These are phyloP conservation scores for Picea mariana DNA, from an alignment of 83 land plant genomes.

Conservation along the genomic window DNA sequence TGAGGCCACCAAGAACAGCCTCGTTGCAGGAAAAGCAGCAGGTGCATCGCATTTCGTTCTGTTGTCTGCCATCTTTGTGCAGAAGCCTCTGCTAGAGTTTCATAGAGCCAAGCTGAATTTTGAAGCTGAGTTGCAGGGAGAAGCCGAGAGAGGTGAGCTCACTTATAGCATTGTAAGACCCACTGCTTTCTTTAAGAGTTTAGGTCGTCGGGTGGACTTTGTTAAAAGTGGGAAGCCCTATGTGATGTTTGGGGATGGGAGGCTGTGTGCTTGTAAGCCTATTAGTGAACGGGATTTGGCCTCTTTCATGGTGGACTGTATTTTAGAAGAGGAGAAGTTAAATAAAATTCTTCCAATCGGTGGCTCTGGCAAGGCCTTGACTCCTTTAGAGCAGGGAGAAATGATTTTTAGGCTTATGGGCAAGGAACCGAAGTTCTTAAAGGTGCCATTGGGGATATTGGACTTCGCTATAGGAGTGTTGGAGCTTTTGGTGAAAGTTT, in stretches of 20 bases:
- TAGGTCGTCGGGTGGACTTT: conserved; percentile 89
- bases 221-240: conserved; percentile 94
- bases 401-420: conserved; percentile 77
- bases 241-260: conserved; percentile 97
- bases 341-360: conserved; percentile 85
- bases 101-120: too few species aligned
- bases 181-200: conserved; percentile 97
- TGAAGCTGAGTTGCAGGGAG: conserved; percentile 23
- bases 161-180: conserved; percentile 96
- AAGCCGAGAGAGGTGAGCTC: conserved; percentile 31
- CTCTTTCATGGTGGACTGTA: conserved; percentile 90
- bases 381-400: conserved; percentile 94
- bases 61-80: too few species aligned
- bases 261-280: conserved; percentile 93
- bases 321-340: conserved; percentile 57
- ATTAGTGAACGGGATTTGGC: conserved; percentile 94
- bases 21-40: too few species aligned
- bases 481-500: conserved; percentile 73
- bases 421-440: conserved; percentile 82
- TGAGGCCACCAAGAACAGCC: too few species aligned
- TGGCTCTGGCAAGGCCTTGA: conserved; percentile 92
- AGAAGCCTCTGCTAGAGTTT: too few species aligned
- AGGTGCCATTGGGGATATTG: conserved; percentile 91
- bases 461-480: conserved; percentile 87
- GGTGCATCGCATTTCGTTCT: too few species aligned